A percentile compares a stretch with the other conserved stretches of the same genome.
Conservation (phyloP, 1,284 basidiomycete species). For the Boletus sp. region DNA sequence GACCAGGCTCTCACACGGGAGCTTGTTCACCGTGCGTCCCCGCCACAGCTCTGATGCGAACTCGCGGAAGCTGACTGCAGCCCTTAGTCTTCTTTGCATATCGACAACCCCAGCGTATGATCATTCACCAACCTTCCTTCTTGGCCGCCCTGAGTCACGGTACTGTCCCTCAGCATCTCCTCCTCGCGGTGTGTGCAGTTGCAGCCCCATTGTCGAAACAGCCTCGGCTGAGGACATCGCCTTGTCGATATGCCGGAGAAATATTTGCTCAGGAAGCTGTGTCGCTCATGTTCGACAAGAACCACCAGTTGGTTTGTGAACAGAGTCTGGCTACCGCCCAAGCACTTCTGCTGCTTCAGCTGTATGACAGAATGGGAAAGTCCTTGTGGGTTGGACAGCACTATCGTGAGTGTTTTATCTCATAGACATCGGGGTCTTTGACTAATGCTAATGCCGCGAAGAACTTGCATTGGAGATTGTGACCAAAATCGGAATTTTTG, state of each 20-base stretch:
- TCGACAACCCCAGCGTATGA: conserved; percentile 67
- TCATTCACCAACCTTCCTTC: conserved; percentile 75
- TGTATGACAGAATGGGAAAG: conserved; percentile 59
- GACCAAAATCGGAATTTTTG: conserved; percentile 58
- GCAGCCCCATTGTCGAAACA: conserved; percentile 71
- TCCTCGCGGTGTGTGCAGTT: conserved; percentile 69
- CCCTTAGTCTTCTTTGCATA: conserved; percentile 73
- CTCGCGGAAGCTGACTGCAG: conserved; percentile 6
- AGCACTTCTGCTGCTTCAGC: conserved; percentile 65
- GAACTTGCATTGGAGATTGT: conserved; percentile 65
- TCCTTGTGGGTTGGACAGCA: conserved; percentile 32
- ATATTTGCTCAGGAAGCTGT: conserved; percentile 64
- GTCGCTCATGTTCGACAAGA: conserved; percentile 65
- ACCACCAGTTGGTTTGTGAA: conserved; percentile 51
- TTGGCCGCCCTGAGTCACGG: conserved; percentile 57
- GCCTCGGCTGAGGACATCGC: conserved; percentile 52
- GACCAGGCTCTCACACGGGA: conserved; percentile 66
- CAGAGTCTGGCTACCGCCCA: conserved; percentile 61
- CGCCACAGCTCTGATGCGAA: not conserved
- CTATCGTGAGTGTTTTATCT: conserved; percentile 24
- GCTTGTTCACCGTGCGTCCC: conserved; percentile 63
- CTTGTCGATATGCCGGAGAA: conserved; percentile 64
- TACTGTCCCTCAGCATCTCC: conserved; percentile 60
- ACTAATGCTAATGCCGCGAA: conserved; percentile 32
- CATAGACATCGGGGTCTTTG: conserved; percentile 8